Evolutionary conservation across 176 grass and related monocot genomes (phyloP), one percentile per base, ranked within the genome.

Genomic region (Ensete ventricosum): DNA sequence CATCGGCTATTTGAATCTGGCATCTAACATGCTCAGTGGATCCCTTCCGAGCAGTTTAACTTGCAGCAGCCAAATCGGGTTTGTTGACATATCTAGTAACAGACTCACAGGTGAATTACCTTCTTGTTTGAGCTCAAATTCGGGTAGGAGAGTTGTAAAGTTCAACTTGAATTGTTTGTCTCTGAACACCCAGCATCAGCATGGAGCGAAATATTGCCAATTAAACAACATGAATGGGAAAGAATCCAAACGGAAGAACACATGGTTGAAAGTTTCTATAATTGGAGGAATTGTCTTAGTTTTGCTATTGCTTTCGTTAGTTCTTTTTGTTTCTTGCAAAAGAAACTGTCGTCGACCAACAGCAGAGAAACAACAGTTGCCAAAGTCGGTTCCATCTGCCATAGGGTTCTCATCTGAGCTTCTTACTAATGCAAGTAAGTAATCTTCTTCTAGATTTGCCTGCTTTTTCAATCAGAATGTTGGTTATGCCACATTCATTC

Each of bases 361-460:
- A 50, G 57, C 83, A 69, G 85, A 97, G 55, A 82, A 93, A 64
- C 86, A 74, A 51, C 86, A 91, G 9, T 78, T 93, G 84, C 90
- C 83, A 83, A 97, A 93, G 69, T 81, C 84, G 68, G 64, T 75
- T 53, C 84, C 78, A 74, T 87, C 80, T 1, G 75, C 75, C 51
- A 73, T 86, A 67, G 88, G 90, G 67, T 83, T 87, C 76, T 97
- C 94, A 49, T 85, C 90, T 67, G 94, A 97, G 79, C 72, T 91
- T 78, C 78, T 97, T 67, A 75, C 79, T 17, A 93, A 87, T 91
- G 88, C 94, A 85, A 93, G 94, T 97, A 97, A 85, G 94, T 82
- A 76, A 69, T 49, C 60, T 59, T 83, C 49, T 82, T 11, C 1
- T 65, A 65, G 64, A 2, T 24, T 55, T 43, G 19, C 82, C 22